phyloP scores from a whole-genome alignment of 2,329 filamentous ascomycete species.

The Aureobasidium sp. region DNA sequence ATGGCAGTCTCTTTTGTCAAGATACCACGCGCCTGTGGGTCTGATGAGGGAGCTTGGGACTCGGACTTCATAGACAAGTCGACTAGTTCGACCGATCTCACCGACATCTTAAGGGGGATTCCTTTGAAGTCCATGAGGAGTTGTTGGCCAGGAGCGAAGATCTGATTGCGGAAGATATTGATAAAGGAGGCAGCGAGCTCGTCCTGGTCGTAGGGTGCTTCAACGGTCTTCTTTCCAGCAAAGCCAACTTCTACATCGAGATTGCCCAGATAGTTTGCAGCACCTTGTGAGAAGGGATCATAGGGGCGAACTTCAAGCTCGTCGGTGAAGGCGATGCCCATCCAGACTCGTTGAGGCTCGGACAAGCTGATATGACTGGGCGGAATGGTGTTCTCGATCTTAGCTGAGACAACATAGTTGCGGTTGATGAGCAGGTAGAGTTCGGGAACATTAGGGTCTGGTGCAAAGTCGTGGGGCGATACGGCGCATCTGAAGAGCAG shows the following conservation, averaged over 20 bases:
- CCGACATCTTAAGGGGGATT: constrained; percentile 63
- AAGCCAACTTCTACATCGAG: constrained; percentile 83
- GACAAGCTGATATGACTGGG: constrained; percentile 73
- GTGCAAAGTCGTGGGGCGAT: constrained; percentile 71
- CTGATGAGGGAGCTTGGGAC: constrained; percentile 47
- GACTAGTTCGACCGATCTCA: constrained; percentile 76
- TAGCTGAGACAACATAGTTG: constrained; percentile 67
- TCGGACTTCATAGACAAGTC: constrained; percentile 61
- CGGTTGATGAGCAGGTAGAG: constrained; percentile 69
- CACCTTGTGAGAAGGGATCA: constrained; percentile 65
- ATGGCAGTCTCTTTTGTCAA: constrained; percentile 69
- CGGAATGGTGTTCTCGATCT: constrained; percentile 60
- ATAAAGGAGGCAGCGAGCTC: constrained; percentile 55
- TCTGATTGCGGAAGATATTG: constrained; percentile 66
- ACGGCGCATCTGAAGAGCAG: constrained; percentile 58
- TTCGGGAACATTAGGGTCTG: constrained; percentile 60
- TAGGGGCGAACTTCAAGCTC: constrained; percentile 63
- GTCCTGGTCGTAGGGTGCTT: constrained; percentile 77
- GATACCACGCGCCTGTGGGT: constrained; percentile 63
- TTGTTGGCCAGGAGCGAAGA: constrained; percentile 78
- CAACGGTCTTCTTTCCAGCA: constrained; percentile 65
- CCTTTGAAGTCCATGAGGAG: constrained; percentile 77
- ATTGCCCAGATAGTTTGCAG: constrained; percentile 65
- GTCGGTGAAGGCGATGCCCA: constrained; percentile 70
- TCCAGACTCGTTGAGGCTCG: constrained; percentile 83